Base-by-base conservation (phyloP, 2,329 filamentous ascomycete species). In the Arthrinium puccinioides region DNA sequence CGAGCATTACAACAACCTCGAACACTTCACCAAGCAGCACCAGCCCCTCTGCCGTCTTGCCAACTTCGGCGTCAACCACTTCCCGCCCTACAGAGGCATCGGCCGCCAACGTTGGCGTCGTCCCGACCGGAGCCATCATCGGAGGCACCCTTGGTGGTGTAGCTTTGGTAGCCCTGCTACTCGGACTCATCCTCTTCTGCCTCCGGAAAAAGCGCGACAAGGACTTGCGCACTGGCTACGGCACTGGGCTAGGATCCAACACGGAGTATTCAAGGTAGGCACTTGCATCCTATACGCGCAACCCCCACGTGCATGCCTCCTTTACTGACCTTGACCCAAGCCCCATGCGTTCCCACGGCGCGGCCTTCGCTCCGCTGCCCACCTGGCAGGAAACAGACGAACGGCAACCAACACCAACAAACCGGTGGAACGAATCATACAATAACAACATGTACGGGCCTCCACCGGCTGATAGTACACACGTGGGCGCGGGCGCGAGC, bases 111-210 rank as follows among this genome's bases (percentile, higher is more conserved):
- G 31, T 45, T 15, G 42, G 52, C 25, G 37, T 40, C 14, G 49
- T 60, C 27, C 58, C 57, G n/a, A 66, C 63, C 0, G 70, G 69
- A 2, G 68, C 68, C 26, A 74, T 78, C 23, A 63, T 77, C 4
- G 74, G 74, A 19, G 74, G 70, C 10, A 65, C 64, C 13, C 61
- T 79, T 27, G 66, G 69, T n/a, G 71, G 69, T 13, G 57, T 73
- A 1, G 71, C 67, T 5, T 61, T 62, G 4, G 42, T 75, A 2
- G 54, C 64, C 8, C 59, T 63, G 6, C 43, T 75, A 6, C 42
- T 63, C 6, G 62, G 62, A 0, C 44, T 74, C 0, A 54, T 51
- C 15, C 49, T 71, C 35, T 72, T 63, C 46, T 55, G 70, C 35
- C 55, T 65, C 51, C 64, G 66, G 32, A n/a, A n/a, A n/a, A n/a